Evolutionary conservation across 495 filamentous ascomycete species (phyloP), one percentile per base, ranked within the genome.

Genomic region (Podospora pseudoanserina): DNA sequence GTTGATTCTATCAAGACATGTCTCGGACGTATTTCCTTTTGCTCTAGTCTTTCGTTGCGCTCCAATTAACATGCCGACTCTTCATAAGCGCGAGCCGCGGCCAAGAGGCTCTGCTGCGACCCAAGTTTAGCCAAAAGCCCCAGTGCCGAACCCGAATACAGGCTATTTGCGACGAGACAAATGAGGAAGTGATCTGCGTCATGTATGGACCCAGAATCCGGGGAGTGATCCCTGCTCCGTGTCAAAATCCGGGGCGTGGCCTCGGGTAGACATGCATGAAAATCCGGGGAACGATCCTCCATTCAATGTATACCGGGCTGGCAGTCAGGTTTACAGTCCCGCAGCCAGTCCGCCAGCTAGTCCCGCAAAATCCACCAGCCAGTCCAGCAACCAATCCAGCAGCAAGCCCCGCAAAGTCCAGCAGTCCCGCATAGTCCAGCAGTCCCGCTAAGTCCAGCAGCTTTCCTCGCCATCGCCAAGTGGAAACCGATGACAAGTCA

Each of bases 261-360:
- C 27, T 59, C 26, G 64, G 55, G n/a, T 20, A 60, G 2, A 6
- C 26, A 27, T 62, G 44, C 18, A 32, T 61, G 61, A 58, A 59
- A 68, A 68, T 62, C 67, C 67, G 67, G 67, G 67, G 63, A 65
- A 68, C 15, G 34, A 60, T 56, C 54, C 34, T 65, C 60, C 61
- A 68, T 30, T 26, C 11, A 1, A 16, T 7, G 58, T 7, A 20
- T 11, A 27, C 6, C 18, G 20, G 3, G 23, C 23, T 23, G 23
- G 1, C 23, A 56, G 13, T 39, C 64, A 60, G 1, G 54, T 32
- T 23, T 23, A 23, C 23, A 23, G 23, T 23, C 23, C 23, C 23
- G 23, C 23, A 23, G 23, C 23, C 23, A 23, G 1, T 23, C 23
- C 1, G 23, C 23, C 1, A 23, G 23, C 1, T 23, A 23, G 23